phyloP scores from a whole-genome alignment of 2,329 filamentous ascomycete genomes.

The Aspergillus nomiae region DNA sequence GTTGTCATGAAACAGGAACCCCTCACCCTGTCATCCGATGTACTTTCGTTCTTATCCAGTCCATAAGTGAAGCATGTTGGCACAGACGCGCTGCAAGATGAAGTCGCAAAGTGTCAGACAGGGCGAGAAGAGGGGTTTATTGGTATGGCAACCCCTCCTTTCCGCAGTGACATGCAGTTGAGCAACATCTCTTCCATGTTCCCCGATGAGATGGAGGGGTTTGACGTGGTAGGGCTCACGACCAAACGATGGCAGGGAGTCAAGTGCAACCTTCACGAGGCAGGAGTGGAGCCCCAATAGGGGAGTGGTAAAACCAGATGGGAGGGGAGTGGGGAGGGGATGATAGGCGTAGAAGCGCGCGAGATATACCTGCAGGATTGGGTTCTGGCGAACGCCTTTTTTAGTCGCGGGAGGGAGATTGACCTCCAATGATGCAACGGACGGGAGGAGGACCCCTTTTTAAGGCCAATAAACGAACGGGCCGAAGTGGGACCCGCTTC shows the following conservation, averaged over 20 bases:
- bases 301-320: not conserved
- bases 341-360: slow-evolving; percentile 1
- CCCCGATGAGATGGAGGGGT: slow-evolving; percentile 14
- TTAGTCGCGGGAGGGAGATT: slow-evolving; percentile 6
- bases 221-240: slow-evolving; percentile 23
- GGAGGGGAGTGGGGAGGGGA: not conserved
- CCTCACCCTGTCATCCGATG: not conserved
- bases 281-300: slow-evolving; percentile 14
- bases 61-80: not conserved
- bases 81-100: slow-evolving; percentile 4
- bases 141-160: not conserved
- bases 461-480: not conserved
- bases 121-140: not conserved
- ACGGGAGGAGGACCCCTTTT: not conserved
- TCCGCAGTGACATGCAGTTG: slow-evolving; percentile 1
- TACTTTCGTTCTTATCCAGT: slow-evolving; percentile 2
- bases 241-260: slow-evolving; percentile 16
- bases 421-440: slow-evolving; percentile 18
- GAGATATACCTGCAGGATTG: not conserved
- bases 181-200: slow-evolving; percentile 11
- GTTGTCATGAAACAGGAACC: slow-evolving; percentile 11
- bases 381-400: slow-evolving; percentile 1
- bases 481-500: slow-evolving; percentile 13
- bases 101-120: slow-evolving; percentile 1
- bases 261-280: slow-evolving; percentile 17